A percentile compares a stretch with the other conserved stretches of the same genome.
Evolutionary conservation across 2,329 filamentous ascomycete genomes (phyloP).

Genomic region (Penicillium psychrosexuale): DNA sequence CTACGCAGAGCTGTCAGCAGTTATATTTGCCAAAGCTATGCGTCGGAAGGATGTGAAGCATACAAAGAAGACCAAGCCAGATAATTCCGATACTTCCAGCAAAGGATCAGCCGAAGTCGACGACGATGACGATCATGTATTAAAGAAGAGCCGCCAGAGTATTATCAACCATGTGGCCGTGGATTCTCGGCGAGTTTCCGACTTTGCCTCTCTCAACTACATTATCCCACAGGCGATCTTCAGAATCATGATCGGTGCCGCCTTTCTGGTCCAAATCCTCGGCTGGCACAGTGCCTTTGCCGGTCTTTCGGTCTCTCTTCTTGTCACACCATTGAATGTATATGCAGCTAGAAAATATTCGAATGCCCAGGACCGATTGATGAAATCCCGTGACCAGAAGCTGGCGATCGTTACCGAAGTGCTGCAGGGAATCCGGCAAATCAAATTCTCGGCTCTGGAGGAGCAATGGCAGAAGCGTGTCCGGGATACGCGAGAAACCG

Average conservation of each 20-base stretch:
- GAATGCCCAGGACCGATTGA: conserved; percentile 63
- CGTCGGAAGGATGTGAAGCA: conserved; percentile 66
- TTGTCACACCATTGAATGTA: conserved; percentile 67
- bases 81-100: conserved; percentile 19
- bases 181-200: conserved; percentile 65
- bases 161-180: conserved; percentile 76
- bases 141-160: conserved; percentile 62
- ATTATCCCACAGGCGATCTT: conserved; percentile 61
- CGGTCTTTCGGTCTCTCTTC: conserved; percentile 61
- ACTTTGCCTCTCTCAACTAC: conserved; percentile 66
- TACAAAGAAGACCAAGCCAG: conserved; percentile 37
- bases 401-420: conserved; percentile 73
- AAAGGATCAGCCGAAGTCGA: conserved; percentile 32
- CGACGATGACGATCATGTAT: conserved; percentile 45
- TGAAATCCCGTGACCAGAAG: conserved; percentile 74
- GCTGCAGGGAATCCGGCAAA: conserved; percentile 74
- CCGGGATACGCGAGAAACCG: conserved; percentile 60
- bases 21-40: conserved; percentile 75
- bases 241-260: conserved; percentile 63
- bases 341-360: conserved; percentile 64
- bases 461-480: conserved; percentile 72
- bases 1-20: conserved; percentile 65
- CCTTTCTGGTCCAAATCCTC: conserved; percentile 65
- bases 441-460: conserved; percentile 79
- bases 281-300: conserved; percentile 67